Evolutionary conservation across 306 rosid species (phyloP).

Genomic region (Prunus campanulata): DNA sequence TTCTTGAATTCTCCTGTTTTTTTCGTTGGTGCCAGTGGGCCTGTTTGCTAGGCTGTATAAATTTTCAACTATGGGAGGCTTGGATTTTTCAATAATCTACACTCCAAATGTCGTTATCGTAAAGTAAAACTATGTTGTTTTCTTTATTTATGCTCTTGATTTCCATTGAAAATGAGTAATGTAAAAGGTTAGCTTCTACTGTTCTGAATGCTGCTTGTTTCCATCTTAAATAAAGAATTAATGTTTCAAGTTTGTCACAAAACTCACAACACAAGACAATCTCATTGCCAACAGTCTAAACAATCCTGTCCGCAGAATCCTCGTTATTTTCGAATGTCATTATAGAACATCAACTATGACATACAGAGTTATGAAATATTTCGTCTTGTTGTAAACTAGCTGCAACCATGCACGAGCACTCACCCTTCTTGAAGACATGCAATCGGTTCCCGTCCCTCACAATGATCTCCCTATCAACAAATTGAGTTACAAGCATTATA

Average conservation of each 20-base stretch:
- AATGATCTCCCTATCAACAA: slow-evolving; percentile 41
- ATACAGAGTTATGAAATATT: not conserved
- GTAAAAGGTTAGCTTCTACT: not conserved
- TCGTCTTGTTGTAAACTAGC: not conserved
- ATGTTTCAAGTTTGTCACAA: no score
- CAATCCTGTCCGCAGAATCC: not conserved
- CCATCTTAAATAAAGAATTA: no score
- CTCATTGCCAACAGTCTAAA: not conserved
- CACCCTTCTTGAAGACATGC: slow-evolving; percentile 53
- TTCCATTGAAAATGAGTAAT: not conserved
- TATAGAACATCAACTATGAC: not conserved
- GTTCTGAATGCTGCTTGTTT: no score
- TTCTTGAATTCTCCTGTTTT: slow-evolving; percentile 19
- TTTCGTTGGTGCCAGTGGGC: slow-evolving; percentile 14
- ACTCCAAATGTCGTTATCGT: slow-evolving; percentile 16
- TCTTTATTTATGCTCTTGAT: not conserved
- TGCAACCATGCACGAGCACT: slow-evolving; percentile 52
- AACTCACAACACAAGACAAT: no score
- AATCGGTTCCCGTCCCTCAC: slow-evolving; percentile 56
- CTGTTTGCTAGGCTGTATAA: slow-evolving; percentile 32
- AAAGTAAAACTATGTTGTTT: not conserved
- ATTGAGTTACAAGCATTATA: slow-evolving; percentile 41
- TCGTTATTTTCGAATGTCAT: not conserved
- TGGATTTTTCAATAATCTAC: slow-evolving; percentile 29
- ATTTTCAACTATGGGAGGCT: slow-evolving; percentile 11